Percentiles rank a stretch among this genome's conserved stretches.
Evolutionary conservation across 441 rosid genomes (phyloP).

Genomic region (Metrosideros polymorpha): DNA sequence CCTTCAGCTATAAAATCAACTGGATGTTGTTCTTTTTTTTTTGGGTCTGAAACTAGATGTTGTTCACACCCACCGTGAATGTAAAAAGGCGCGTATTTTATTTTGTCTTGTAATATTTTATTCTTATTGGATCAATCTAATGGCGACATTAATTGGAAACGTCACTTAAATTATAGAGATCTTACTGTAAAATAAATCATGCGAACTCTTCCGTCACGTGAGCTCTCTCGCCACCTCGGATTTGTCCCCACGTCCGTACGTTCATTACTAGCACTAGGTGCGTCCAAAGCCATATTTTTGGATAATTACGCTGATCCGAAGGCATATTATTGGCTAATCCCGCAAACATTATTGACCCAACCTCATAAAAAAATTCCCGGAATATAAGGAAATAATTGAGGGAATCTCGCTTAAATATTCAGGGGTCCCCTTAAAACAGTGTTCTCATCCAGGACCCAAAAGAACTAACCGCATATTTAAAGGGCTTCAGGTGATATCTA

Average conservation of each 20-base stretch:
- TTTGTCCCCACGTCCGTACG: background rate
- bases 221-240: background rate
- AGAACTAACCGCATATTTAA: background rate
- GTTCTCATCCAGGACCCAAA: background rate
- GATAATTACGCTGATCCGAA: background rate
- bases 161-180: background rate
- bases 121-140: background rate
- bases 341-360: background rate
- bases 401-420: background rate
- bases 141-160: background rate
- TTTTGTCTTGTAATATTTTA: background rate
- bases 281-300: background rate
- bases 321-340: background rate
- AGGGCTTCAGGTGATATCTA: background rate
- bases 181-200: background rate
- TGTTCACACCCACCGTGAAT: background rate
- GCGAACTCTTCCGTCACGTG: background rate
- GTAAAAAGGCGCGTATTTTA: background rate
- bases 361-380: background rate
- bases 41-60: background rate
- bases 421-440: background rate
- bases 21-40: background rate
- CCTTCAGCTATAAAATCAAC: background rate
- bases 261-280: background rate
- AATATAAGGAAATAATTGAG: background rate